Evolutionary conservation across 73 alveolate genomes (phyloP), one percentile per base, ranked within the genome.

Genomic region (Diophrys sp.): DNA sequence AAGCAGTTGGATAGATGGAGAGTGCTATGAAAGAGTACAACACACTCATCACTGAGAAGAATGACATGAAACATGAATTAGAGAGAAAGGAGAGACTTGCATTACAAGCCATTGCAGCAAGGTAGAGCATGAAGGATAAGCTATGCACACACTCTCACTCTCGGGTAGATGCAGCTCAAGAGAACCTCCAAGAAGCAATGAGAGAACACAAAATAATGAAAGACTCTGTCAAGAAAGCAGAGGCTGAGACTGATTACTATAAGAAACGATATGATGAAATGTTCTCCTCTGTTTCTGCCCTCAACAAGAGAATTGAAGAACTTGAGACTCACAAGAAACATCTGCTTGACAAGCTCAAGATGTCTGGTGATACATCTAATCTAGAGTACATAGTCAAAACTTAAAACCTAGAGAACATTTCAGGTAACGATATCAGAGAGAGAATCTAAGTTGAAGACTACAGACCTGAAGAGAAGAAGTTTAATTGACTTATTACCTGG

Each of bases 231-330:
- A 73, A 56, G 53, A 91, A 84, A 0, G 89, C 89, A 18, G 76
- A 84, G 53, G 88, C 32, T 56, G 90, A 84, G 53, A 89, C 83
- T 0, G 82, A 79, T 24, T 78, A 71, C 78, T 89, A 84, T 70
- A 89, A 89, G 79, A 79, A 79, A 56, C 78, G 88, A 73, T 90
- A 89, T 79, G 96, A 89, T 74, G 96, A 89, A 66, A 83, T 89
- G 92, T 87, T 84, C 75, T 54, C 55, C 33, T 81, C 88, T 26
- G 92, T 89, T 24, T 62, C 80, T 0, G 92, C 87, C 11, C 90
- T 84, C 53, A 89, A 89, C 68, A 84, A 84, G 70, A 30, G 96
- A 56, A 89, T 89, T 33, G 91, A 89, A 67, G 96, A 89, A 73
- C 83, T 89, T 54, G 96, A 89, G 70, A 79, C 54, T 32, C 96